phyloP scores from a whole-genome alignment of 371 early-diverging fungal genomes.

The Entomophthora muscae region DNA sequence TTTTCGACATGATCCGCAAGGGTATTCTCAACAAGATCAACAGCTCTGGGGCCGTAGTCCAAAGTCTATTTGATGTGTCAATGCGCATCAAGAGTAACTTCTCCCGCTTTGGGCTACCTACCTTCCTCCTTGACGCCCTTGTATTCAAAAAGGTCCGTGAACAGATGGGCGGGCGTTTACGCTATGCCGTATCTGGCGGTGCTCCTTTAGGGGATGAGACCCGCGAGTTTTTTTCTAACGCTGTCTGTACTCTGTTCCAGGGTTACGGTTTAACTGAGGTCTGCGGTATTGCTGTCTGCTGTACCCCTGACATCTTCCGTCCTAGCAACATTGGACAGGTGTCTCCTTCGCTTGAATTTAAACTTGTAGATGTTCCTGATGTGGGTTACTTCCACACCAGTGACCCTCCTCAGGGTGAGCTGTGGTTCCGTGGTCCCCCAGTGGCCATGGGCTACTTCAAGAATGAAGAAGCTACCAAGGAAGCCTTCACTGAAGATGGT shows the following conservation, averaged over 20 bases:
- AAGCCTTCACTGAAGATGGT: slow-evolving; percentile 58
- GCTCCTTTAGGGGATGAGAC: slow-evolving; percentile 79
- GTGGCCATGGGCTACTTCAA: slow-evolving; percentile 65
- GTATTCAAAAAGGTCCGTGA: slow-evolving; percentile 82
- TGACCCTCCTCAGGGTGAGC: slow-evolving; percentile 66
- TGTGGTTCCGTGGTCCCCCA: slow-evolving; percentile 70
- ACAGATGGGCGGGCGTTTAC: slow-evolving; percentile 84
- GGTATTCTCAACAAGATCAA: slow-evolving; percentile 58
- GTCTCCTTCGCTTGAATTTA: slow-evolving; percentile 62
- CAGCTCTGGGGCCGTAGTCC: slow-evolving; percentile 35
- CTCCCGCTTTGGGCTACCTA: slow-evolving; percentile 26
- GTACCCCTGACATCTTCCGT: slow-evolving; percentile 36
- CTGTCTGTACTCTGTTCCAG: slow-evolving; percentile 73
- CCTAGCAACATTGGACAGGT: slow-evolving; percentile 60
- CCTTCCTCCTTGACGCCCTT: slow-evolving; percentile 50
- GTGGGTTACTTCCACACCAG: slow-evolving; percentile 53
- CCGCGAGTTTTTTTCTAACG: slow-evolving; percentile 67
- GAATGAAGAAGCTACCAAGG: slow-evolving; percentile 52
- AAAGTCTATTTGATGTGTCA: slow-evolving; percentile 53
- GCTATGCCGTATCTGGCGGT: slow-evolving; percentile 81
- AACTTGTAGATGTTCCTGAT: slow-evolving; percentile 77
- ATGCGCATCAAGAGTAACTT: slow-evolving; percentile 58
- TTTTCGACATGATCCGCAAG: slow-evolving; percentile 85
- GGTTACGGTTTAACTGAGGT: slow-evolving; percentile 74
- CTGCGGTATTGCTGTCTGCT: slow-evolving; percentile 40